These are phyloP conservation scores for Penicillium sclerotiorum DNA, from an alignment of 2,329 filamentous ascomycete species.

Conservation along the genomic window DNA sequence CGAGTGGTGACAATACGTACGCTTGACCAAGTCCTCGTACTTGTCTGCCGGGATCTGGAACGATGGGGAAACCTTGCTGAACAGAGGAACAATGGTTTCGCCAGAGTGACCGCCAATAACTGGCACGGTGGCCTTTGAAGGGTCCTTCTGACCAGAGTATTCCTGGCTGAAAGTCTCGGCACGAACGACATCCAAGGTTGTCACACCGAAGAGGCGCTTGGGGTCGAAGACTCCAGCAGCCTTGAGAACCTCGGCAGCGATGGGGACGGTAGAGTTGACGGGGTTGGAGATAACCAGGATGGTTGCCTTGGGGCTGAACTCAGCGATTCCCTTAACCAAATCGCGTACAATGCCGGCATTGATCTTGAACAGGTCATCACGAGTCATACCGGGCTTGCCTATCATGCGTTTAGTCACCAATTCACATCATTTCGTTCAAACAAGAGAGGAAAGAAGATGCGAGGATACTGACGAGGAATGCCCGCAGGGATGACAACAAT, in stretches of 20 bases:
- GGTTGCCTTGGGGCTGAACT: constrained; percentile 89
- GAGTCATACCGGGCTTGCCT: constrained; percentile 99
- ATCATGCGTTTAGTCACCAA: constrained; percentile 12
- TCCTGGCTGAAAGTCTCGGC: constrained; percentile 94
- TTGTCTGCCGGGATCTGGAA: constrained; percentile 85
- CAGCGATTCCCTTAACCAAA: constrained; percentile 82
- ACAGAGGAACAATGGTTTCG: constrained; percentile 95
- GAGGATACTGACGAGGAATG: constrained; percentile 77
- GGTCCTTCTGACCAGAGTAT: constrained; percentile 78
- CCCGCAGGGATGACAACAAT: constrained; percentile 97
- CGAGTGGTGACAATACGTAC: constrained; percentile 53
- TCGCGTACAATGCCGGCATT: constrained; percentile 98
- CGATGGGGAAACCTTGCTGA: constrained; percentile 83
- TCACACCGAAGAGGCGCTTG: constrained; percentile 96
- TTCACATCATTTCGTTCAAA: neutral
- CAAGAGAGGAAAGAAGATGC: neutral
- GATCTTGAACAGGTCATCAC: constrained; percentile 99
- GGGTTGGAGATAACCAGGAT: constrained; percentile 98
- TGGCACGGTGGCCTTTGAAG: constrained; percentile 80
- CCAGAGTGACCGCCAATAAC: constrained; percentile 97
- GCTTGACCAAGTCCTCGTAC: constrained; percentile 86
- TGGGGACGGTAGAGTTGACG: constrained; percentile 98
- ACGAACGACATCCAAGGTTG: constrained; percentile 96
- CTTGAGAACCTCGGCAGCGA: constrained; percentile 96
- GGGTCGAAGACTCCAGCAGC: constrained; percentile 89